Base-by-base conservation (phyloP, 352 stramenopile genomes). In the Aphanomyces astaci region DNA sequence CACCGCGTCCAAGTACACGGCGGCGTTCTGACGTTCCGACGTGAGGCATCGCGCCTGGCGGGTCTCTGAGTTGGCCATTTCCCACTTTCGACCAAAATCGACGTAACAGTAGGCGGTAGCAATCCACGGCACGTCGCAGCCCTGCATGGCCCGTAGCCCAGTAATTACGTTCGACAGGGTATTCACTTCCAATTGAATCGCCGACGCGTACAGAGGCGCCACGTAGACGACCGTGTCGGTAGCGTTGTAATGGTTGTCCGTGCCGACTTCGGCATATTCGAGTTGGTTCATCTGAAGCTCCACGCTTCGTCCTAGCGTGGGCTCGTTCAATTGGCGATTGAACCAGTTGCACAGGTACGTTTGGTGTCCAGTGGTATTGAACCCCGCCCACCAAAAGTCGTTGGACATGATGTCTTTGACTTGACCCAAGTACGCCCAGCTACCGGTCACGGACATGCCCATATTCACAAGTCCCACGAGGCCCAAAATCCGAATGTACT, bases 291-390 rank as follows among this genome's bases (percentile, higher is more conserved):
- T n/a, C n/a, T n/a, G n/a, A n/a, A n/a, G n/a, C n/a, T n/a, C n/a
- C n/a, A n/a, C n/a, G n/a, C n/a, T n/a, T n/a, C n/a, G n/a, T n/a
- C n/a, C n/a, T n/a, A n/a, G n/a, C n/a, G n/a, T n/a, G n/a, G 48
- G 22, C 19, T 13, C 19, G 9, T 66, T 40, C 10, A 68, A 45
- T n/a, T 68, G 62, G 17, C 19, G 17, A 32, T 68, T 68, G 22
- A 68, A 68, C 62, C 62, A 59, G 24, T 59, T 68, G 24, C 39
- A 32, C 7, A 68, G 39, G 32, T 51, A 68, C 22, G 62, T 68
- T 31, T 68, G 62, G 32, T 68, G 51, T 19, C 43, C 62, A 17
- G 43, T 59, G 4, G 43, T n/a, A 17, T 68, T 68, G 51, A 68
- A 68, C 2, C 15, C 10, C 1, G 25, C 62, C 62, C 40, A 68